Base-by-base conservation (phyloP, 352 stramenopile genomes). In the Pythium sp. region DNA sequence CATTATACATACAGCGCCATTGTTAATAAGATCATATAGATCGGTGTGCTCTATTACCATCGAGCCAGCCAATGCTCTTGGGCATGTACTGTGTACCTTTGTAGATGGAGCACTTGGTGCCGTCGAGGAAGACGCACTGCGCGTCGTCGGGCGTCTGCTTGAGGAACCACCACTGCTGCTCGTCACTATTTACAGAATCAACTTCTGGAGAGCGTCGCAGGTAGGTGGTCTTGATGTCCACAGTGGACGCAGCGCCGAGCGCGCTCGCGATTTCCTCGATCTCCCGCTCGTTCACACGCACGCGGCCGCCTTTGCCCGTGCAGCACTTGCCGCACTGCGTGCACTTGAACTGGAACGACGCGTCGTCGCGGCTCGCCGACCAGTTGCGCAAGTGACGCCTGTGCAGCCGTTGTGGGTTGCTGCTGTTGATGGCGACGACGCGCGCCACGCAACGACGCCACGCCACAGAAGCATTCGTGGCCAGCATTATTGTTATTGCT, bases 291-390 rank as follows among this genome's bases (percentile, higher is more conserved):
- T 94, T 92, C 49, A 94, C 81, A 49, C 80, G 81, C 60, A 92
- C 86, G 30, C 74, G 79, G 30, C 86, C 86, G 49, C 84, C 83
- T 59, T 65, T 78, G 2, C 86, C 86, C 4, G 84, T 93, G 67
- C 86, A 94, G 69, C 86, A 94, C 66, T 91, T 90, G 74, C 83
- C 86, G 64, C 86, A 94, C 9, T 76, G 74, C 32, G 83, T 93
- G 71, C 86, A 94, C 30, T 76, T 78, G 71, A 94, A 94, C 15
- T 73, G 71, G 43, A 93, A 79, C 51, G 58, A 61, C 18, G 80
- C 80, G 22, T 83, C 78, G 11, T 76, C 62, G 0, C 81, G 62
- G 34, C 43, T 63, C 7, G 26, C 22, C 1, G 69, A 72, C 80
- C 79, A 85, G 58, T 62, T 81, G 68, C 77, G 78, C 58, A 89